Percentiles rank a stretch among this genome's conserved stretches.
These are phyloP conservation scores for Entomortierella lignicola DNA, from an alignment of 192 early-diverging fungal species.

Conservation along the genomic window DNA sequence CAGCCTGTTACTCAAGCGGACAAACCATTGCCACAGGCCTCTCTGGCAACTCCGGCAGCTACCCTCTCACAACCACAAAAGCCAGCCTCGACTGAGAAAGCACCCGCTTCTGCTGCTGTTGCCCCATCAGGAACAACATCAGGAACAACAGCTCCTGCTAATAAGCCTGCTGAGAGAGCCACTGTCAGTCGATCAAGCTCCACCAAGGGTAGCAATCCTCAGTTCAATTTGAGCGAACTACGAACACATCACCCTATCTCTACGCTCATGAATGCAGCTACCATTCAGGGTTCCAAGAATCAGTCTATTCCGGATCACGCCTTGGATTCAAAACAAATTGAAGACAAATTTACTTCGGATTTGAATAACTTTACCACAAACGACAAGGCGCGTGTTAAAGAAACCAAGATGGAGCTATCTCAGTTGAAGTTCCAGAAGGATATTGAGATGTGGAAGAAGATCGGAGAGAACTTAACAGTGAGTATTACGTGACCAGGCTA, in stretches of 20 bases:
- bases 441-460: slow-evolving; percentile 85
- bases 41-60: too few species aligned
- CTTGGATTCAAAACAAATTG: slow-evolving; percentile 47
- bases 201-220: slow-evolving; percentile 38
- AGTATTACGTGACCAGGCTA: background rate
- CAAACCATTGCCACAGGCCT: background rate
- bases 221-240: slow-evolving; percentile 58
- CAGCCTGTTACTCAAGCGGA: background rate
- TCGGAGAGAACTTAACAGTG: slow-evolving; percentile 77
- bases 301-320: slow-evolving; percentile 63
- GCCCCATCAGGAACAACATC: background rate
- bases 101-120: background rate
- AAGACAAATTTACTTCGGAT: slow-evolving; percentile 52
- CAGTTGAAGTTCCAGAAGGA: slow-evolving; percentile 69
- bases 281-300: slow-evolving; percentile 49
- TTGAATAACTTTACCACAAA: slow-evolving; percentile 67
- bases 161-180: slow-evolving; percentile 12
- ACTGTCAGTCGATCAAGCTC: slow-evolving; percentile 31
- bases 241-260: slow-evolving; percentile 61
- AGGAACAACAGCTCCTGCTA: background rate
- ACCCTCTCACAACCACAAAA: background rate
- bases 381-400: slow-evolving; percentile 82
- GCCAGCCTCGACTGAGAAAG: background rate
- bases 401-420: slow-evolving; percentile 63
- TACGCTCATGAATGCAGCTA: slow-evolving; percentile 45